Base-by-base conservation (phyloP, 768 basidiomycete genomes). In the Chalciporus pseudorubinellus region DNA sequence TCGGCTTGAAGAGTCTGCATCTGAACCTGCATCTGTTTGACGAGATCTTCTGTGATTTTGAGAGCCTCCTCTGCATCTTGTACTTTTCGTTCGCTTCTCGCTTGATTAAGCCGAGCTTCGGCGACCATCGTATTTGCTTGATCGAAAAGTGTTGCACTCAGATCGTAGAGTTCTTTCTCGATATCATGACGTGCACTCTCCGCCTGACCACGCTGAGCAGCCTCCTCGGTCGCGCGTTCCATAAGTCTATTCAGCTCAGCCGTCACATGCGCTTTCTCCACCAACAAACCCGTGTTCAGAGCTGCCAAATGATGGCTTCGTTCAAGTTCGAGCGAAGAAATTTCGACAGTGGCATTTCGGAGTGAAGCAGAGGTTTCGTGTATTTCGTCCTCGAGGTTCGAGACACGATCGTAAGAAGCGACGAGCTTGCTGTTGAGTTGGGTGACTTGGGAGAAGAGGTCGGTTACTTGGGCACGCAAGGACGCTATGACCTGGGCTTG, bases 121-220 rank as follows among this genome's bases (percentile, higher is more conserved):
- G 91, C 92, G n/a, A 98, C 95, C 97, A 99, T 99, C 6, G 80
- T 85, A 67, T 99, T 98, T 6, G 95, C 95, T 70, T 97, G 88
- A 46, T 82, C 80, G 63, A 99, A 99, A 16, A 99, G 74, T 43
- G 74, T 81, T 14, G 93, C 92, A 55, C 93, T 93, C 54, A 99
- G 84, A 67, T 95, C 92, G 65, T 97, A 94, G 45, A 99, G 75
- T 55, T 99, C 95, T 72, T 87, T 84, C 74, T 99, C 95, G 45
- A 99, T 95, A 56, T 83, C 83, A 1, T 67, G 74, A 29, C 86
- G 81, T 5, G 92, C 93, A 44, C 75, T 82, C 69, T 95, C 95
- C 1, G 95, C 95, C 67, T 92, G 86, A 12, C 93, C 94, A 13
- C 95, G 81, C 58, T 87, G 82, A 1, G 91, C 85, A 13, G 95